Evolutionary conservation across 306 rosid species (phyloP).

Genomic region (Medicago truncatula): MtrunA17r5.0-ANR NC_053048.1:51644001-51644500

Average conservation of each 20-base stretch:
- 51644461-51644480: no score
- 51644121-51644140: conserved; percentile 42
- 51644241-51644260: conserved; percentile 10
- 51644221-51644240: not conserved
- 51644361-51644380: not conserved
- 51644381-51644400: not conserved
- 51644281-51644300: conserved; percentile 15
- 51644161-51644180: conserved; percentile 36
- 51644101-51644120: conserved; percentile 68
- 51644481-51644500: no score
- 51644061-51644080: conserved; percentile 76
- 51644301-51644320: conserved; percentile 40
- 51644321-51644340: not conserved
- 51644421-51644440: no score
- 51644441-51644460: no score
- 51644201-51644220: not conserved
- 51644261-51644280: conserved; percentile 7
- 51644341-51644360: not conserved
- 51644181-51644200: conserved; percentile 20
- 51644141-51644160: conserved; percentile 40
- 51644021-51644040: conserved; percentile 82
- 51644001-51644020: conserved; percentile 85
- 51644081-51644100: conserved; percentile 59
- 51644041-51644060: conserved; percentile 85
- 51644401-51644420: no score